Evolutionary conservation across 129 eudicot genomes (phyloP), one percentile per base, ranked within the genome.

Genomic region (Artemisia tridentata): DNA sequence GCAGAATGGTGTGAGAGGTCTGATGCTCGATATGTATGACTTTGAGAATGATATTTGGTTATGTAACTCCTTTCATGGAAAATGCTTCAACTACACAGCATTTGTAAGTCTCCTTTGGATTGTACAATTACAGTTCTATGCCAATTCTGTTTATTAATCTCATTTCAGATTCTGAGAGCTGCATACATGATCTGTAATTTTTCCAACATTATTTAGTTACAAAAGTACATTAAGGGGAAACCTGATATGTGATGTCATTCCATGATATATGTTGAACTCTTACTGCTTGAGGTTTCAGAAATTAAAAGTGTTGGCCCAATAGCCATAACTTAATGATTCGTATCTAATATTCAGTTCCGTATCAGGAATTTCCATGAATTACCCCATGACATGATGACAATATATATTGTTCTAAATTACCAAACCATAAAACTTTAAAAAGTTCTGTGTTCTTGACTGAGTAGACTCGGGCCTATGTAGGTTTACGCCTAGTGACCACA

Each of bases 21-120:
- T 88, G 77, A 88, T 88, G 96, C 91, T 88, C n/a, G 96, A 88
- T 70, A 86, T 88, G 91, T 88, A 88, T 72, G 91, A 88, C 80
- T 88, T 85, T 59, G 65, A 85, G 34, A 81, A 86, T 70, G 89
- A 83, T 68, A 73, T 88, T 50, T 88, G 96, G 96, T 81, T 88
- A 70, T 88, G 96, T 72, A 91, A 88, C 77, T 83, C 95, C 61
- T 85, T 75, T 61, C 86, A 86, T 52, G 91, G 89, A 11, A 73
- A 76, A 65, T 88, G 96, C 82, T 79, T 65, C 79, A 86, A 88
- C 84, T 79, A 73, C 78, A 88, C 91, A 69, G 89, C 89, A 13
- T 88, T 88, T 81, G 96, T 88, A 84, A 88, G 96, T 88, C 72
- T 60, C 7, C 16, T 19, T 53, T 5, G 3, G 23, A 11, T 20